Percentiles rank a stretch among this genome's conserved stretches.
Evolutionary conservation across 768 basidiomycete species (phyloP).

Genomic region (Leucocoprinus leucothites): DNA sequence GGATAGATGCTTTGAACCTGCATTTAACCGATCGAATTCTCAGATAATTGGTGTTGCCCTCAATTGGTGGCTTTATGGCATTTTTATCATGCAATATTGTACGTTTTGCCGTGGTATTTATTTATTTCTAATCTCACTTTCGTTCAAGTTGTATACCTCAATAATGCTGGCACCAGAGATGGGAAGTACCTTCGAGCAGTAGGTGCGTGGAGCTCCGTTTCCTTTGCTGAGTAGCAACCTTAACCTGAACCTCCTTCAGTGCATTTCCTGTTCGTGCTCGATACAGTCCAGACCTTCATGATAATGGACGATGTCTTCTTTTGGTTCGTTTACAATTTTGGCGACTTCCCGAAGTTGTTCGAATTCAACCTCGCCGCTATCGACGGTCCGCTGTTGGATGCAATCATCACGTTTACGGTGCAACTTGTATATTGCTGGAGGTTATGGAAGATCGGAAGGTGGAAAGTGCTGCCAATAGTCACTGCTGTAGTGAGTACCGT

Average conservation of each 20-base stretch:
- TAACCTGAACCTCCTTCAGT: not conserved
- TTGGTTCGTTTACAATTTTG: conserved; percentile 9
- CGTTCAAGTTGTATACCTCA: not conserved
- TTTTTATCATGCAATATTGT: conserved; percentile 11
- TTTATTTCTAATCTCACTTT: not conserved
- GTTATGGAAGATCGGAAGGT: not conserved
- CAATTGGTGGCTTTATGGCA: too few relatives aligned
- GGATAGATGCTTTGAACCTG: not conserved
- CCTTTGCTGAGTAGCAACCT: not conserved
- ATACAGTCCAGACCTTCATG: conserved; percentile 5
- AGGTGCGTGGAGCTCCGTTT: not conserved
- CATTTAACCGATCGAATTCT: not conserved
- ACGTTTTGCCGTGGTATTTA: not conserved
- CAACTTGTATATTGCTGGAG: conserved; percentile 9
- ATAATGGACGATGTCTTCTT: conserved; percentile 2
- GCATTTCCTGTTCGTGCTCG: conserved; percentile 3
- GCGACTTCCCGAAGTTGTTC: not conserved
- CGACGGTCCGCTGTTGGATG: too few relatives aligned
- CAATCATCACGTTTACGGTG: conserved; percentile 1
- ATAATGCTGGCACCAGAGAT: not conserved
- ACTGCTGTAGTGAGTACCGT: not conserved
- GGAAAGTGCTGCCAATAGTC: not conserved
- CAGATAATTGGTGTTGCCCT: conserved; percentile 2
- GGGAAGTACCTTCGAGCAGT: not conserved
- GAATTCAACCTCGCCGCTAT: not conserved